Evolutionary conservation across 352 stramenopile genomes (phyloP), one percentile per base, ranked within the genome.

Genomic region (Phytopythium oedochilum): DNA sequence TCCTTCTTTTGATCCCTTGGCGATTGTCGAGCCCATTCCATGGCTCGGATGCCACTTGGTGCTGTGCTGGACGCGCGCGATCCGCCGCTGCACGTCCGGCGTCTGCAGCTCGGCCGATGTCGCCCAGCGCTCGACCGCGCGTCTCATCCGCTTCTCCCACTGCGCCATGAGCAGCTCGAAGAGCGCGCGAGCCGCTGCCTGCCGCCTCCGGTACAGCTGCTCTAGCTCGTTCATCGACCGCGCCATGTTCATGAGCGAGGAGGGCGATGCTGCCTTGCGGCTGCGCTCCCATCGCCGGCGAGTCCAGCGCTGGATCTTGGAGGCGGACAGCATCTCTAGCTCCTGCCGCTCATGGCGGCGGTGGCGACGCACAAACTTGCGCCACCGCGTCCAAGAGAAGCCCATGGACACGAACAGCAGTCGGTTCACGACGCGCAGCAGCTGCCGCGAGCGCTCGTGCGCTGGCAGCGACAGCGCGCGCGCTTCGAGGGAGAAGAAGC

Each of bases 11-110:
- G 20, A 18, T 2, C 39, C 20, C 20, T 45, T 45, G 39, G 20
- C n/a, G n/a, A n/a, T n/a, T n/a, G n/a, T n/a, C n/a, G n/a, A n/a
- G n/a, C 11, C 32, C 49, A 89, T 84, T 18, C 74, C 82, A 36
- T 83, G 63, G 54, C 68, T 88, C n/a, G 83, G 78, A 55, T 94
- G 81, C 83, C 81, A 91, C 18, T 49, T 59, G 4, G 36, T 35
- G 9, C 60, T 36, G 47, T 59, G 66, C 54, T 42, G 60, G 28
- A 29, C 63, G 56, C 28, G 45, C 31, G n/a, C 60, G 55, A 55
- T 59, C 23, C 36, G 53, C 47, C 9, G 63, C 23, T 55, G 49
- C 6, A 55, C 49, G 23, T 38, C 20, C 15, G 49, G 49, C 1
- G 15, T 14, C 6, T 5, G n/a, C 12, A 55, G 63, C 14, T 55